Base-by-base conservation (phyloP, 106 monocot species). In the Phalaenopsis aphrodite region DNA sequence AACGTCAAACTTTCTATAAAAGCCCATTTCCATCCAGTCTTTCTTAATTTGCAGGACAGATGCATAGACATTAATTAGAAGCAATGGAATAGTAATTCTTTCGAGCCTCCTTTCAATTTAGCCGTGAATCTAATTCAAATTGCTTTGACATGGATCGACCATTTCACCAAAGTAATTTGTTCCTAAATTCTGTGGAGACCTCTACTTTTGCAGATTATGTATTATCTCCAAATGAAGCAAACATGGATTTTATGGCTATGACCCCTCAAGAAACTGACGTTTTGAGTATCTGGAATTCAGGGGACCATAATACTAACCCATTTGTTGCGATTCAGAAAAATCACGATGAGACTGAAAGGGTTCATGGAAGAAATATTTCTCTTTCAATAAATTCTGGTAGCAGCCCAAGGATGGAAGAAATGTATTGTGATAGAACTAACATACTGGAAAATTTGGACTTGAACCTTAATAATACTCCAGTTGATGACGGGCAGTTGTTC, bases 401-500 rank as follows among this genome's bases (percentile, higher is more conserved):
- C 3, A 52, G 52, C 12, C 24, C 82, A 41, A 85, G 80, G 75
- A 56, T 79, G n/a, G 84, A 87, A 71, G 84, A 79, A 48, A 77
- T 82, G 18, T 48, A 39, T 21, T 52, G 46, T 75, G 87, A 87
- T 79, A 46, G 85, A 73, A 64, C 76, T 11, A 82, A 61, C 72
- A 72, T 61, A 3, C 75, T 83, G 42, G 84, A 82, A 55, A 81
- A 84, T 72, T 75, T 81, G 24, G 73, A 57, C 67, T 78, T 86
- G 57, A 88, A 88, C 77, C 87, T 85, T 42, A 89, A 82, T 78
- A 80, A 21, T 49, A 77, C 75, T 65, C 90, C 84, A 67, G 75
- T 77, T 77, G 78, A 79, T 23, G 79, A 86, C 39, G 80, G 2
- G 11, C 86, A 86, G 47, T 49, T 79, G 45, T 75, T 82, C 76